A percentile compares a stretch with the other conserved stretches of the same genome.
Conservation (phyloP, 257 asterid species). For the Craterostigma plantagineum region DNA sequence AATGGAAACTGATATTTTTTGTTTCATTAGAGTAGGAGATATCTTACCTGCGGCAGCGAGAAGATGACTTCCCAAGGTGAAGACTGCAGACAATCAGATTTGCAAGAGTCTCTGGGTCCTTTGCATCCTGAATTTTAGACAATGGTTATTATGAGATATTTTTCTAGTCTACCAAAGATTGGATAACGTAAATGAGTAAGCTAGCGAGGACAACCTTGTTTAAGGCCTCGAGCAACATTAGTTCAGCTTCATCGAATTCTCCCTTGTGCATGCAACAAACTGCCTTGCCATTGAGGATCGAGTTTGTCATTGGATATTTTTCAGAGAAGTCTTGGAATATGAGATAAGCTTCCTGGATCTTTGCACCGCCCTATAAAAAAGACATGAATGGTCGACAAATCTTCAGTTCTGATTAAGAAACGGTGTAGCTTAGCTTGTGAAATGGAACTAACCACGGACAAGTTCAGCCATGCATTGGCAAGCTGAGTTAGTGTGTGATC, state of each 20-base stretch:
- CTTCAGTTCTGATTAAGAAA: conserved; percentile 1
- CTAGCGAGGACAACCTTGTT: conserved; percentile 36
- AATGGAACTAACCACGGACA: conserved; percentile 58
- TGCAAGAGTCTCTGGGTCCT: conserved; percentile 97
- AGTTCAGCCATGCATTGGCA: conserved; percentile 88
- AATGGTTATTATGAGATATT: background rate
- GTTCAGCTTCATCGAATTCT: conserved; percentile 80
- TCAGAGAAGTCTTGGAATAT: conserved; percentile 96
- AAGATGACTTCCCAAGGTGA: conserved; percentile 76
- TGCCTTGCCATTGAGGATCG: conserved; percentile 89
- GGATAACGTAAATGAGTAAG: too few relatives aligned
- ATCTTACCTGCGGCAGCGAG: conserved; percentile 78
- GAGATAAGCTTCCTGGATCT: conserved; percentile 95
- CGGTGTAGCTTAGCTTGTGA: conserved; percentile 2
- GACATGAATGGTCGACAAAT: conserved; percentile 3
- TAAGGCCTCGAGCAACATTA: conserved; percentile 76
- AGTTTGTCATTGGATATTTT: conserved; percentile 73
- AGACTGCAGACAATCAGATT: conserved; percentile 88
- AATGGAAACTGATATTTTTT: background rate
- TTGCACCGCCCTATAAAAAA: conserved; percentile 70
- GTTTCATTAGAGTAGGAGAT: too few relatives aligned
- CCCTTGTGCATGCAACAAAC: conserved; percentile 99
- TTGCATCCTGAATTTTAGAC: conserved; percentile 42
- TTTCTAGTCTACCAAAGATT: background rate
- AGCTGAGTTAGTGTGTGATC: conserved; percentile 97